Evolutionary conservation across 129 eudicot species (phyloP), one percentile per base, ranked within the genome.

Genomic region (Scalesia atractyloides): DNA sequence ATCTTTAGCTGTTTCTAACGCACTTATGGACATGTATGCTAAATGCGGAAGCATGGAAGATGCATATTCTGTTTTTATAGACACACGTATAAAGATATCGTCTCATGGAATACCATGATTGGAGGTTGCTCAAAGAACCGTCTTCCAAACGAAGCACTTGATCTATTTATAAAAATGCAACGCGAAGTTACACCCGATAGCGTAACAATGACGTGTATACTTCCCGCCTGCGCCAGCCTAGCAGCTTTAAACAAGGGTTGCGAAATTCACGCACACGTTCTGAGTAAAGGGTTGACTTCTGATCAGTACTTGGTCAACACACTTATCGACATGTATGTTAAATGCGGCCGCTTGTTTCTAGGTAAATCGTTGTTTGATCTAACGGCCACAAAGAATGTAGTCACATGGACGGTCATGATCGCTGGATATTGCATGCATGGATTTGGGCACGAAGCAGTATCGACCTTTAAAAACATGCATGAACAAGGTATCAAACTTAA

Each of bases 21-120:
- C 96, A 0, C 88, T 89, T 4, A 89, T 89, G 83, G 86, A 86
- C 81, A 86, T 89, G 96, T 89, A 84, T 46, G 85, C 91, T 20
- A 86, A 89, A 80, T 89, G 92, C 62, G 96, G 92, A 69, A 86
- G 89, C 79, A 75, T 89, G 86, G 80, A 82, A 7, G 87, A 82
- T 64, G 79, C 96, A 1, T 62, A 66, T 26, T 39, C 41, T 1
- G 82, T 86, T 70, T 89, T 89, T 46, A 59, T 67, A 14, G 66
- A 77, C 15, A 84, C 75, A 82, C 50, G 12, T 41, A 9, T 12
- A 78, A 57, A 69, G 96, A 89, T 43, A 82, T 80, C 4, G 80
- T 86, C 6, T 86, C 96, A 7, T 89, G 96, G 96, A 89, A 89
- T 76, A 80, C 87, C 2, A 82, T 89, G 80, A 86, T 89, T 18